These are phyloP conservation scores for Backusella tarrabulga DNA, from an alignment of 192 early-diverging fungal species.

Conservation along the genomic window DNA sequence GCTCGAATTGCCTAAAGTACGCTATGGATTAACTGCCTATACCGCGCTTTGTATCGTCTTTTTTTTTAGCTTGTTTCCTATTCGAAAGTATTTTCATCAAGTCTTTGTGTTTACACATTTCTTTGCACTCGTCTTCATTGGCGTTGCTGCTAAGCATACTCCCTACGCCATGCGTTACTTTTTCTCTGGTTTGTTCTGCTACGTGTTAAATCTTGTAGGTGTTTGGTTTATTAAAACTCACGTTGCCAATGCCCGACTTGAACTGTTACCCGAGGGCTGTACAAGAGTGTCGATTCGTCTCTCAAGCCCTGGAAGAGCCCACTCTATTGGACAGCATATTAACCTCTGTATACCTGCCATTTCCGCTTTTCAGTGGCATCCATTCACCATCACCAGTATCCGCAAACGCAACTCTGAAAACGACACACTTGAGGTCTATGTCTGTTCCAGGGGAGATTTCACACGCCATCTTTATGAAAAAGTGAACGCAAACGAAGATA, in stretches of 20 bases:
- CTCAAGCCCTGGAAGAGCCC: constrained; percentile 18
- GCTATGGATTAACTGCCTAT: constrained; percentile 48
- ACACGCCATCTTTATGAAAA: constrained; percentile 34
- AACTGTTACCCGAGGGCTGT: constrained; percentile 33
- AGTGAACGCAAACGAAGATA: constrained; percentile 36
- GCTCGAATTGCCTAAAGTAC: constrained; percentile 37
- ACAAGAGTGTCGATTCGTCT: constrained; percentile 37
- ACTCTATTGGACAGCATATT: constrained; percentile 44
- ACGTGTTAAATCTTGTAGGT: constrained; percentile 41
- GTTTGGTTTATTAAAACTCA: constrained; percentile 45
- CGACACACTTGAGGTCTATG: constrained; percentile 36
- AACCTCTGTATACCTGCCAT: constrained; percentile 48
- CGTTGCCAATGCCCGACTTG: constrained; percentile 34
- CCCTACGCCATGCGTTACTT: constrained; percentile 57
- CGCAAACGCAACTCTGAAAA: constrained; percentile 2
- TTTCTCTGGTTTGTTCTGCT: constrained; percentile 40
- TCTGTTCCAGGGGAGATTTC: constrained; percentile 41
- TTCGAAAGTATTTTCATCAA: constrained; percentile 45
- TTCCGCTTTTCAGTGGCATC: constrained; percentile 54
- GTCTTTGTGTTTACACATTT: constrained; percentile 49
- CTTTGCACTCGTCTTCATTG: constrained; percentile 42
- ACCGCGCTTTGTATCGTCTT: constrained; percentile 46
- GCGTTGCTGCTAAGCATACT: constrained; percentile 48
- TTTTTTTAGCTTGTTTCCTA: constrained; percentile 43
- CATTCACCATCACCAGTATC: constrained; percentile 48